phyloP scores from a whole-genome alignment of 73 alveolate species.

The Diophrys appendiculata region DNA sequence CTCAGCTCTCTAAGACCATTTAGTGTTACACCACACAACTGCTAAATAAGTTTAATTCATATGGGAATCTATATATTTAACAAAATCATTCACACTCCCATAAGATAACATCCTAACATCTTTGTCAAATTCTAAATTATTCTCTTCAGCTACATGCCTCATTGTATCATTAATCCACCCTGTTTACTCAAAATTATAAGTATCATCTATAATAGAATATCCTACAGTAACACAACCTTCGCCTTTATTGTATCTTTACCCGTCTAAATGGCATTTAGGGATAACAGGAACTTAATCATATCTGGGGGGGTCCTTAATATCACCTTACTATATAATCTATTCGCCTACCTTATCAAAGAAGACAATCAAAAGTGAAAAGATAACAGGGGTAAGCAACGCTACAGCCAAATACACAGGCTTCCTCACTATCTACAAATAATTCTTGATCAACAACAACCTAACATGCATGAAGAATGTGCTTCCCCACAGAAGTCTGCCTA shows the following conservation, averaged over 20 bases:
- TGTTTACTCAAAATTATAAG: background rate
- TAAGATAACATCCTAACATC: conserved; percentile 41
- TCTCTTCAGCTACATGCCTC: conserved; percentile 38
- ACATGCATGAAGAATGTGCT: no score
- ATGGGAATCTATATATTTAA: conserved; percentile 23
- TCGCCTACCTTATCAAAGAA: background rate
- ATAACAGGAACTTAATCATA: no score
- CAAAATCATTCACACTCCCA: conserved; percentile 30
- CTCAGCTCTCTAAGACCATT: conserved; percentile 24
- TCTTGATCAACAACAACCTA: no score
- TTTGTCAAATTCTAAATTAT: conserved; percentile 12
- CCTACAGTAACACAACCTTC: conserved; percentile 13
- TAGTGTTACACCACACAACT: conserved; percentile 57
- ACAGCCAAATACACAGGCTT: background rate
- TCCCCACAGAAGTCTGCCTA: no score
- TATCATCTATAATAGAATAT: conserved; percentile 10
- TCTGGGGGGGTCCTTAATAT: background rate
- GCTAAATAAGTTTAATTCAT: conserved; percentile 37
- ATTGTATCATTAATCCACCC: conserved; percentile 45
- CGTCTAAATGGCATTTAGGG: background rate
- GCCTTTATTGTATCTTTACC: background rate
- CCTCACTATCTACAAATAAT: no score
- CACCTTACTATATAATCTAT: background rate
- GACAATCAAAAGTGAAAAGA: background rate
- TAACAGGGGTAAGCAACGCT: background rate